Conservation (phyloP, 2,329 filamentous ascomycete species). For the Coniochaeta ligniaria region DNA sequence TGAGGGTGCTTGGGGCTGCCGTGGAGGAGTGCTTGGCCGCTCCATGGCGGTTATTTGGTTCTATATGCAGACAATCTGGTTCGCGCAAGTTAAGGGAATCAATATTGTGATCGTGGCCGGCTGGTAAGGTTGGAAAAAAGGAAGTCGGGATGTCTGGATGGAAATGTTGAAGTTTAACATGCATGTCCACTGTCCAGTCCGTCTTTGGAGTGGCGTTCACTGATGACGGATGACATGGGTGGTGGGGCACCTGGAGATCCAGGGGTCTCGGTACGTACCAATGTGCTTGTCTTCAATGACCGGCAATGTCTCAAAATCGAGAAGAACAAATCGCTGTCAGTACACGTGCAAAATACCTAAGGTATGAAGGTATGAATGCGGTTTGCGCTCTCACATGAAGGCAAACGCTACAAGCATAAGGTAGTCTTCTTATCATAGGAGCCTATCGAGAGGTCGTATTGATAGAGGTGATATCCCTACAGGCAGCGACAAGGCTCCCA, state of each 20-base stretch:
- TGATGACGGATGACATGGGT: not conserved
- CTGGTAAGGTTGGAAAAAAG: not conserved
- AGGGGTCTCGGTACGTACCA: not conserved
- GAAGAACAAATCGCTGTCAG: not conserved
- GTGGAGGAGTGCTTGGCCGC: conserved; percentile 37
- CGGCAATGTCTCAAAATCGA: not conserved
- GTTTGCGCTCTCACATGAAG: not conserved
- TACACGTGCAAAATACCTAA: not conserved
- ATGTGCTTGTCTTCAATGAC: not conserved
- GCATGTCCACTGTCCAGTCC: too few relatives aligned
- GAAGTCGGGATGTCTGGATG: not conserved
- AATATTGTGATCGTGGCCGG: not conserved
- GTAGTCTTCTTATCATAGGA: too few relatives aligned
- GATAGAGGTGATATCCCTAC: not conserved
- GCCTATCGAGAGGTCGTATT: not conserved
- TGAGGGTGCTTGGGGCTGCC: conserved; percentile 8
- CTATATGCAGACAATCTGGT: not conserved
- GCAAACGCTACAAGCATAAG: not conserved
- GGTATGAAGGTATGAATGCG: too few relatives aligned
- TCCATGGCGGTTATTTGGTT: conserved; percentile 29
- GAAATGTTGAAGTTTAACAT: not conserved
- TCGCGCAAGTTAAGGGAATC: not conserved
- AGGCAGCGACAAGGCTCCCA: not conserved
- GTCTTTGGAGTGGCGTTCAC: not conserved
- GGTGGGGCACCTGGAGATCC: not conserved